Evolutionary conservation across 345 rosid species (phyloP), one percentile per base, ranked within the genome.

Genomic region (Mangifera indica): DNA sequence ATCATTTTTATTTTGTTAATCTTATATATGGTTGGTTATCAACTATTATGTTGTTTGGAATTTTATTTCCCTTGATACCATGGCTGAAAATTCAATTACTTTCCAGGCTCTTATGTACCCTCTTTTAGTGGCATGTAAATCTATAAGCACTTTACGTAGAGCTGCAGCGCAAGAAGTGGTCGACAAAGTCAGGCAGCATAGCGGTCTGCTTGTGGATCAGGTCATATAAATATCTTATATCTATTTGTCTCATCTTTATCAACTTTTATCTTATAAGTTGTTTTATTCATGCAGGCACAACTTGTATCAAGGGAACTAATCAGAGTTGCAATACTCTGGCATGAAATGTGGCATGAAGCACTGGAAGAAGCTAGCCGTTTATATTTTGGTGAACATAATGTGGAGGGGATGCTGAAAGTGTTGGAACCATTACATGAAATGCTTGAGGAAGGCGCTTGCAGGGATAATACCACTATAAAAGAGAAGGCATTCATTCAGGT

Each of bases 321-420:
- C 79, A 87, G 99, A 79, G 98, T 95, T 66, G 93, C 99, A 66
- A 95, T 95, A 73, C 99, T 95, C 75, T 95, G 99, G 99, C 98
- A 95, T 81, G 99, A 95, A 76, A 77, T 80, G 87, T 95, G 99
- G 98, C 98, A 95, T 77, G 99, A 95, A 76, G 96, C 87, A 54
- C 74, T 95, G 76, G 99, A 95, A 91, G 99, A 95, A 87, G 99
- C 99, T 61, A 95, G 99, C 78, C 99, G 99, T 61, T 81, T 95
- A 79, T 95, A 84, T 82, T 95, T 92, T 74, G 98, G 99, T 73
- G 99, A 95, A 83, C 97, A 85, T 76, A 95, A 95, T 81, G 87
- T 88, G 80, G 99, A 95, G 84, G 96, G 93, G 54, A 95, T 95
- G 99, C 84, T 95, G 67, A 92, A 95, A 74, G 97, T 82, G 42